Percentiles rank a stretch among this genome's conserved stretches.
Conservation (phyloP, 306 rosid species). For the Sechiopsis laciniata region DNA sequence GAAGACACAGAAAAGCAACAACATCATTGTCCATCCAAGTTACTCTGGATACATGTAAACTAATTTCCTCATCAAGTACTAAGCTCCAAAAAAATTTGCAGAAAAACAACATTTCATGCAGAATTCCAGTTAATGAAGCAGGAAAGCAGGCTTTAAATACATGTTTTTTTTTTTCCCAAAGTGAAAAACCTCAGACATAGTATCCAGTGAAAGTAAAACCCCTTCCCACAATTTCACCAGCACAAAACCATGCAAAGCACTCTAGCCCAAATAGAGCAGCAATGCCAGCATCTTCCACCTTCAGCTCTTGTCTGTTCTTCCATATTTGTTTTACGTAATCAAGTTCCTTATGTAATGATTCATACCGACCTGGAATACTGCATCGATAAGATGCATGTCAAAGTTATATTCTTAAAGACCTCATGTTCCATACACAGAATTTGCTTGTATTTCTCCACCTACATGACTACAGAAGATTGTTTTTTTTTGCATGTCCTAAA, state of each 20-base stretch:
- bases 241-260: slow-evolving; percentile 27
- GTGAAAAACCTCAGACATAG: slow-evolving; percentile 41
- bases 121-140: too few relatives aligned
- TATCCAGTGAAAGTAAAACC: slow-evolving; percentile 45
- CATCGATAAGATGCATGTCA: slow-evolving; percentile 17
- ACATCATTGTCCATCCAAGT: slow-evolving; percentile 36
- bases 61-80: slow-evolving; percentile 39
- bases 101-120: too few relatives aligned
- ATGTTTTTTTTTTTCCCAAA: slow-evolving; percentile 13
- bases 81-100: slow-evolving; percentile 33
- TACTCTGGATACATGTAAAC: slow-evolving; percentile 34
- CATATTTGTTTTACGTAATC: slow-evolving; percentile 67
- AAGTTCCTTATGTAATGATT: slow-evolving; percentile 72
- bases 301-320: slow-evolving; percentile 69
- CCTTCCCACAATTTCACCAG: too few relatives aligned
- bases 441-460: background rate
- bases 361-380: slow-evolving; percentile 75
- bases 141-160: slow-evolving; percentile 17
- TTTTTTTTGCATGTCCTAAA: background rate
- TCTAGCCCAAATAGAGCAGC: slow-evolving; percentile 92
- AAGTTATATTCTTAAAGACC: background rate
- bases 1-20: slow-evolving; percentile 20
- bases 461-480: background rate
- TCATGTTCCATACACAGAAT: background rate
- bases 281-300: slow-evolving; percentile 83